phyloP scores from a whole-genome alignment of 371 early-diverging fungal species.

The Gilbertella persicaria region DNA sequence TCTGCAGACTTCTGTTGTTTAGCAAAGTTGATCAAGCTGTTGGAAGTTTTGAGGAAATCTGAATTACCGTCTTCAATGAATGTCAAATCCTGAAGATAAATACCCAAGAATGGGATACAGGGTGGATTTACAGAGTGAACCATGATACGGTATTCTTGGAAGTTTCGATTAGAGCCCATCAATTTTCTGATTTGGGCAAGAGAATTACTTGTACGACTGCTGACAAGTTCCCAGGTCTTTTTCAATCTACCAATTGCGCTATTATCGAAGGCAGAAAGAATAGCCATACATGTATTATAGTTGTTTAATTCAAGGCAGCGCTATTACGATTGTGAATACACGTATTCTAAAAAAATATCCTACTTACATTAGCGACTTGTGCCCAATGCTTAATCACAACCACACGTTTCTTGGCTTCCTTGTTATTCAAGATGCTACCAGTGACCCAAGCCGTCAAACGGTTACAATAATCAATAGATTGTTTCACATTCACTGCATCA shows the following conservation, averaged over 20 bases:
- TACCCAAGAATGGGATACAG: slow-evolving; percentile 90
- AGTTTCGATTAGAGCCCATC: slow-evolving; percentile 85
- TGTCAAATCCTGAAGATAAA: slow-evolving; percentile 89
- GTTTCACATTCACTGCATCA: slow-evolving; percentile 71
- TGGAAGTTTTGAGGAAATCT: slow-evolving; percentile 63
- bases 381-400: slow-evolving; percentile 83
- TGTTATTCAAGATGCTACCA: slow-evolving; percentile 72
- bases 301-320: slow-evolving; percentile 81
- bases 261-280: slow-evolving; percentile 88
- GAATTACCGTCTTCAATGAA: slow-evolving; percentile 94
- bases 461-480: slow-evolving; percentile 72
- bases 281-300: slow-evolving; percentile 89
- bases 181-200: slow-evolving; percentile 55
- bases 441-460: slow-evolving; percentile 81
- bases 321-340: slow-evolving; percentile 21
- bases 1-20: slow-evolving; percentile 88
- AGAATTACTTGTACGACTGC: slow-evolving; percentile 58
- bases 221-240: slow-evolving; percentile 83
- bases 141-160: slow-evolving; percentile 82
- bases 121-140: slow-evolving; percentile 88
- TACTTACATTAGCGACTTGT: slow-evolving; percentile 72
- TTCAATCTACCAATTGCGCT: slow-evolving; percentile 89
- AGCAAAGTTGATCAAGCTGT: slow-evolving; percentile 85
- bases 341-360: not conserved
- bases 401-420: slow-evolving; percentile 79